Evolutionary conservation across 2,329 filamentous ascomycete species (phyloP).

Genomic region (Arthrobotrys conoides): DNA sequence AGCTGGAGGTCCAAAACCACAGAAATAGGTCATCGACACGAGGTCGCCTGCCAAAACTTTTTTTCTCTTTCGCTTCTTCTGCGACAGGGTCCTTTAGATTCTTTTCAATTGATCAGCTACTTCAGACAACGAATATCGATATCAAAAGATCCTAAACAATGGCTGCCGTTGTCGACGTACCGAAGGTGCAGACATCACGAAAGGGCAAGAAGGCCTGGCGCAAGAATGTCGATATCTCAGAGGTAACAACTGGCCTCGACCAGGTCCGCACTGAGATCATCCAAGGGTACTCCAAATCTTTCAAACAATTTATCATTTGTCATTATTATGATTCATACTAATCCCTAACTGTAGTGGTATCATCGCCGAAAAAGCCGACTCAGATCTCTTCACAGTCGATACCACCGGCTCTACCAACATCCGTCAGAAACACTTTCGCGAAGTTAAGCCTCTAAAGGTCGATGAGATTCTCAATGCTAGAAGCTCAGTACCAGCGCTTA

Average conservation of each 20-base stretch:
- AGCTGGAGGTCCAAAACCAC: conserved; percentile 20
- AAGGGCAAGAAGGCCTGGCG: conserved; percentile 99
- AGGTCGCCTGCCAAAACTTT: conserved; percentile 34
- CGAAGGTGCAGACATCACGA: conserved; percentile 82
- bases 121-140: conserved; percentile 4
- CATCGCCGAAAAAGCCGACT: conserved; percentile 83
- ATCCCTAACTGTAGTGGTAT: conserved; percentile 76
- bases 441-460: conserved; percentile 83
- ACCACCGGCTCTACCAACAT: conserved; percentile 78
- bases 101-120: background rate
- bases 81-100: conserved; percentile 21
- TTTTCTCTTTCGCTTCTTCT: conserved; percentile 46
- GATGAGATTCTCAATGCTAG: conserved; percentile 92
- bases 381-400: conserved; percentile 88
- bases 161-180: conserved; percentile 79
- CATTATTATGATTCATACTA: conserved; percentile 34
- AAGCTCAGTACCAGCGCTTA: conserved; percentile 84
- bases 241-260: conserved; percentile 85
- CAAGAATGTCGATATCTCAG: conserved; percentile 95
- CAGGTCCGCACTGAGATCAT: conserved; percentile 90
- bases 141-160: conserved; percentile 10
- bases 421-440: conserved; percentile 76
- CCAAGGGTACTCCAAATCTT: conserved; percentile 75
- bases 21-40: conserved; percentile 54
- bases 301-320: conserved; percentile 29